Conservation (phyloP, 169 alveolate genomes). For the Sarcocystis neurona region DNA sequence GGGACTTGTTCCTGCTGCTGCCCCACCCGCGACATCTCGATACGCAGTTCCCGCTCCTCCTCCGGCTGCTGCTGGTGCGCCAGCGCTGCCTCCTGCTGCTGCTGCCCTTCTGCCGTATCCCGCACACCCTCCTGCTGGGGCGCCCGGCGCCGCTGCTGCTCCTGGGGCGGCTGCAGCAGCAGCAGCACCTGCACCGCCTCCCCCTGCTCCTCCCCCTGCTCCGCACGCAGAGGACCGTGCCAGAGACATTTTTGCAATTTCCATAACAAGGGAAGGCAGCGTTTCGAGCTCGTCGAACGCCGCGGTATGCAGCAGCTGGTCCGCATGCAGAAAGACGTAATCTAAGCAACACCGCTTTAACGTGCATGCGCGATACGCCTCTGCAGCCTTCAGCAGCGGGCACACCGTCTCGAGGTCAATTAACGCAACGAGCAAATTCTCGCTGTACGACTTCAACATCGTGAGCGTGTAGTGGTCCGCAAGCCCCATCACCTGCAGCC, state of each 20-base stretch:
- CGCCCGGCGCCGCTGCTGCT: no score
- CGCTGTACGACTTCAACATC: slow-evolving; percentile 24
- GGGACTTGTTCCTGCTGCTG: no score
- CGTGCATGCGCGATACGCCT: not conserved
- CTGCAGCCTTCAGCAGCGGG: not conserved
- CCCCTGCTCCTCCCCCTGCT: not conserved
- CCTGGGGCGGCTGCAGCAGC: no score
- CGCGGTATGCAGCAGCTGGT: not conserved
- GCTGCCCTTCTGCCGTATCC: no score
- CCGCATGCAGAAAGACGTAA: slow-evolving; percentile 2
- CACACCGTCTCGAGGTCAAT: not conserved
- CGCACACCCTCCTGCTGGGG: no score
- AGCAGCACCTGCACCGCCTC: not conserved
- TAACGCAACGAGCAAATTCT: not conserved
- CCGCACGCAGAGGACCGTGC: not conserved
- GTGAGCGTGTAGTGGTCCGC: slow-evolving; percentile 36
- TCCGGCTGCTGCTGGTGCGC: no score
- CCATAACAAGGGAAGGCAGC: slow-evolving; percentile 40
- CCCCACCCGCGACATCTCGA: no score
- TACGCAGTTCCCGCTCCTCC: no score
- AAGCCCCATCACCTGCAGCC: slow-evolving; percentile 28
- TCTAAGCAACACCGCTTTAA: slow-evolving; percentile 12
- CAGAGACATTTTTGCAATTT: slow-evolving; percentile 20
- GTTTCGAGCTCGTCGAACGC: slow-evolving; percentile 31
- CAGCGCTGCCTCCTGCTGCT: no score